A percentile compares a stretch with the other conserved stretches of the same genome.
Evolutionary conservation across 768 basidiomycete genomes (phyloP).

Genomic region (Collybia nuda): DNA sequence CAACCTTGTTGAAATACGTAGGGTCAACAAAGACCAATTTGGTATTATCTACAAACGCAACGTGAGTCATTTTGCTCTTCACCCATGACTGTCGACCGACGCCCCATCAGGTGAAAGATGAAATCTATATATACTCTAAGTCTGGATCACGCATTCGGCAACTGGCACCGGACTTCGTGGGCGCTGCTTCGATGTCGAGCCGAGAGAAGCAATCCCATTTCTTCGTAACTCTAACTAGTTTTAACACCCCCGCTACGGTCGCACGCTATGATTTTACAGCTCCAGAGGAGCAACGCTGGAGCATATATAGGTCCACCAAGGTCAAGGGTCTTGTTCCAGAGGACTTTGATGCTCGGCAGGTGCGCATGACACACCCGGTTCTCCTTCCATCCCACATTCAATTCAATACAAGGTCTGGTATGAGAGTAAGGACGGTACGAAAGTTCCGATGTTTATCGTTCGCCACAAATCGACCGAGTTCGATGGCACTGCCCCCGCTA

Average conservation of each 20-base stretch:
- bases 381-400: not conserved
- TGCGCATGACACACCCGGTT: slow-evolving; percentile 17
- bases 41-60: slow-evolving; percentile 70
- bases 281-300: slow-evolving; percentile 51
- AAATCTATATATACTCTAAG: slow-evolving; percentile 69
- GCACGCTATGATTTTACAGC: slow-evolving; percentile 64
- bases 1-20: slow-evolving; percentile 47
- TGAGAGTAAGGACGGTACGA: slow-evolving; percentile 74
- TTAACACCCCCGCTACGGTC: slow-evolving; percentile 70
- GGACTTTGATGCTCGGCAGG: slow-evolving; percentile 72
- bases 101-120: slow-evolving; percentile 66
- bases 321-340: slow-evolving; percentile 61
- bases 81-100: slow-evolving; percentile 3
- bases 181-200: slow-evolving; percentile 52
- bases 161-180: slow-evolving; percentile 67
- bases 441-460: slow-evolving; percentile 84
- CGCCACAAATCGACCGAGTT: slow-evolving; percentile 66
- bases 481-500: slow-evolving; percentile 73
- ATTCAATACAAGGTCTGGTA: slow-evolving; percentile 63
- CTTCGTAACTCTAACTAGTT: slow-evolving; percentile 64
- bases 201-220: slow-evolving; percentile 57
- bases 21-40: slow-evolving; percentile 55
- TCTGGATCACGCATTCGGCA: slow-evolving; percentile 53
- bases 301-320: slow-evolving; percentile 53
- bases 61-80: slow-evolving; percentile 36